These are phyloP conservation scores for Ustilago sp. DNA, from an alignment of 1,284 basidiomycete species.

Conservation along the genomic window DNA sequence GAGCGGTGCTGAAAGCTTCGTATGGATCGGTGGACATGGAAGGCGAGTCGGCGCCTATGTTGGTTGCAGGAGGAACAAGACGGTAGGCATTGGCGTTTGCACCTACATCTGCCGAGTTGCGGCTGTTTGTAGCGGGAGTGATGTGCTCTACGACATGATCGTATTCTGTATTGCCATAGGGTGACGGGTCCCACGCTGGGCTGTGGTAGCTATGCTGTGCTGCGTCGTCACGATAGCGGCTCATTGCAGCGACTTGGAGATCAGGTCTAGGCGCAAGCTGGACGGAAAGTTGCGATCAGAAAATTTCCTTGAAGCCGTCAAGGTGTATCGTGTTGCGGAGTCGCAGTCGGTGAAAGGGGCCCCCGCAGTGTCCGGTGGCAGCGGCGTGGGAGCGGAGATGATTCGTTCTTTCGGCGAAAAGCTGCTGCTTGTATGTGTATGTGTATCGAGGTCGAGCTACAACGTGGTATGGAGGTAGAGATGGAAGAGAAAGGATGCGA, in stretches of 20 bases:
- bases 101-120: conserved; percentile 38
- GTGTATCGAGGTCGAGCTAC: neutral
- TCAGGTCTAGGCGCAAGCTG: neutral
- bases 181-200: conserved; percentile 42
- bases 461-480: neutral
- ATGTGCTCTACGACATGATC: conserved; percentile 24
- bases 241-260: conserved; percentile 12
- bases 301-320: neutral
- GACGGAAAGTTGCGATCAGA: neutral
- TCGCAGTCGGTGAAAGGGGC: neutral
- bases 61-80: conserved; percentile 26
- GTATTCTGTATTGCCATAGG: conserved; percentile 33
- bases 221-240: conserved; percentile 35
- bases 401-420: neutral
- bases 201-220: conserved; percentile 42
- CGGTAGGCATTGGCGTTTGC: conserved; percentile 44
- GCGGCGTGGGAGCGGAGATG: neutral
- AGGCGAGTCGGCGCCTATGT: conserved; percentile 38
- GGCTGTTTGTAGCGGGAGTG: conserved; percentile 8
- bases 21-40: conserved; percentile 60
- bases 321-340: neutral
- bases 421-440: neutral
- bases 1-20: conserved; percentile 41
- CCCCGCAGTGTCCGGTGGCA: neutral
- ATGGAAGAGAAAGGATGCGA: neutral